Conservation (phyloP, 257 asterid species). For the Gentiana macrophylla region DNA sequence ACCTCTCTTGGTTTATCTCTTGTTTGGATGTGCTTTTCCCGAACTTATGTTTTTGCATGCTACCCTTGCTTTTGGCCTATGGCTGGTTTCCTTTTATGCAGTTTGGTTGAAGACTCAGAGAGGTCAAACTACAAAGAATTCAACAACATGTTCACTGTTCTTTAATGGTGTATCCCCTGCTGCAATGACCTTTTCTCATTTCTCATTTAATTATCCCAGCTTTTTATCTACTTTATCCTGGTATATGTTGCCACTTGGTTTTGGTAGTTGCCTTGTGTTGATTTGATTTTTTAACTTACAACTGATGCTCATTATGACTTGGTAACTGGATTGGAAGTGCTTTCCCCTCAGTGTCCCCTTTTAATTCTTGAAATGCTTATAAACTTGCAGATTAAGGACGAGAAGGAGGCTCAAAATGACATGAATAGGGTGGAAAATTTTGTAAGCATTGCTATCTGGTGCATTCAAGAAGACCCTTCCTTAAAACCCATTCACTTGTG, state of each 20-base stretch:
- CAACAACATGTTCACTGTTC: no score
- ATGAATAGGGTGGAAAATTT: constrained; percentile 12
- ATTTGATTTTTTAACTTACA: constrained; percentile 29
- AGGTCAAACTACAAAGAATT: no score
- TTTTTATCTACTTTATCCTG: no score
- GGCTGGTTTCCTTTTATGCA: no score
- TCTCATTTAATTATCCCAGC: no score
- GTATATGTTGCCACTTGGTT: constrained; percentile 1
- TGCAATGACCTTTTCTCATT: no score
- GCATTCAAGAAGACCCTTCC: constrained; percentile 29
- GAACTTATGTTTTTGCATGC: no score
- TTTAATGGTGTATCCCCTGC: no score
- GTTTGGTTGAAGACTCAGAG: no score
- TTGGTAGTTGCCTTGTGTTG: not conserved
- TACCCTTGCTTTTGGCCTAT: no score
- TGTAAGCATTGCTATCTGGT: constrained; percentile 24
- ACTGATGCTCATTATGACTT: constrained; percentile 93
- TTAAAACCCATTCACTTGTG: constrained; percentile 18
- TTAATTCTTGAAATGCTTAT: constrained; percentile 69
- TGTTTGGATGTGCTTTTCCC: no score
- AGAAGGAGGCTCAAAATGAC: constrained; percentile 4
- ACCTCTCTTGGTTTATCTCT: no score
- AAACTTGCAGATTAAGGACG: not conserved
- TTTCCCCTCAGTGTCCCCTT: constrained; percentile 94
- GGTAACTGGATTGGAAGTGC: constrained; percentile 88